Conservation (phyloP, 306 rosid genomes). For the Betula pendula region DNA sequence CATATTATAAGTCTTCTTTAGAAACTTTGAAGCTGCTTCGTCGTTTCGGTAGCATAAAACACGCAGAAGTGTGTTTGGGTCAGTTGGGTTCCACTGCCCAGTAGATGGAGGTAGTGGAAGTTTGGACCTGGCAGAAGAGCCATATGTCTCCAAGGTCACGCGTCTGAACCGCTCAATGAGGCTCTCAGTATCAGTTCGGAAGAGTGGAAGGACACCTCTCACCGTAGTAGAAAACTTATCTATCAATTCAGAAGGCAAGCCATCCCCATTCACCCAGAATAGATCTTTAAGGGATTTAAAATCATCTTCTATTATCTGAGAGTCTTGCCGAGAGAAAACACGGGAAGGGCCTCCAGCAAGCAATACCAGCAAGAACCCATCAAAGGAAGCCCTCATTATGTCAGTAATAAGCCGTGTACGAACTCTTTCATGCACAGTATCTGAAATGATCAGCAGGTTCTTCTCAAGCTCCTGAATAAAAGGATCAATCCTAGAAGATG, state of each 20-base stretch:
- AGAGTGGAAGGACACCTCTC: slow-evolving; percentile 78
- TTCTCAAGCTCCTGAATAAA: slow-evolving; percentile 79
- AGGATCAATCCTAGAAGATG: slow-evolving; percentile 81
- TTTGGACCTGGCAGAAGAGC: slow-evolving; percentile 79
- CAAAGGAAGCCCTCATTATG: slow-evolving; percentile 96
- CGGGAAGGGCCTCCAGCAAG: slow-evolving; percentile 99
- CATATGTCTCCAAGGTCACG: slow-evolving; percentile 67
- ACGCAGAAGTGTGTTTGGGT: slow-evolving; percentile 90
- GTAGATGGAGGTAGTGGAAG: slow-evolving; percentile 96
- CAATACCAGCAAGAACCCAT: slow-evolving; percentile 88
- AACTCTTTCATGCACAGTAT: slow-evolving; percentile 73
- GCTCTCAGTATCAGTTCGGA: slow-evolving; percentile 75
- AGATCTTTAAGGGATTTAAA: slow-evolving; percentile 76
- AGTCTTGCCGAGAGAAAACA: slow-evolving; percentile 71
- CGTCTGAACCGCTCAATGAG: slow-evolving; percentile 77
- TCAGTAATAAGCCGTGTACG: slow-evolving; percentile 80
- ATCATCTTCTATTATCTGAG: slow-evolving; percentile 85
- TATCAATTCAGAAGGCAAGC: slow-evolving; percentile 82
- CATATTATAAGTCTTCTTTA: slow-evolving; percentile 82
- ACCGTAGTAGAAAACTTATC: slow-evolving; percentile 71
- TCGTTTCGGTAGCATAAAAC: slow-evolving; percentile 86
- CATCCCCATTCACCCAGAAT: slow-evolving; percentile 95
- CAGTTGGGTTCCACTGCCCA: slow-evolving; percentile 90
- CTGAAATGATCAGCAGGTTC: slow-evolving; percentile 60
- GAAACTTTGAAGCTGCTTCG: slow-evolving; percentile 79